These are phyloP conservation scores for Tetrahymena malaccensis DNA, from an alignment of 73 alveolate genomes.

Conservation along the genomic window DNA sequence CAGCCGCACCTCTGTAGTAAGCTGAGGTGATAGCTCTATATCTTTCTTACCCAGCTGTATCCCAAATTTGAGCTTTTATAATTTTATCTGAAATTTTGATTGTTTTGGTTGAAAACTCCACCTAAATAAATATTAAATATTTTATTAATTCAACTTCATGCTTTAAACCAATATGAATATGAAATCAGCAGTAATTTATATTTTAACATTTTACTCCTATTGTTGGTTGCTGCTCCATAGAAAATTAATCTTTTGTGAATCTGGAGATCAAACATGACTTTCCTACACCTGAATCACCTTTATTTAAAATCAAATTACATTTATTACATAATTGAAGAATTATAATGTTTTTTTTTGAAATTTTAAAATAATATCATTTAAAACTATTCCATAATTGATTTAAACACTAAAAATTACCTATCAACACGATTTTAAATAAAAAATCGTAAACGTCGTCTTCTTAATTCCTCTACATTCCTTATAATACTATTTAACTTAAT, in stretches of 20 bases:
- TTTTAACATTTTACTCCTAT: slow-evolving; percentile 41
- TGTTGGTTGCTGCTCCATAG: slow-evolving; percentile 38
- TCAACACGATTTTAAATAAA: background rate
- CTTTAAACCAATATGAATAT: too few species aligned
- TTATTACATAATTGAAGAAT: too few species aligned
- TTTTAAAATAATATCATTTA: too few species aligned
- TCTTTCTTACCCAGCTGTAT: slow-evolving; percentile 47
- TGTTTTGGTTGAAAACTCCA: background rate
- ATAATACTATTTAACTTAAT: background rate
- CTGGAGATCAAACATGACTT: slow-evolving; percentile 50
- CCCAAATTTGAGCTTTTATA: slow-evolving; percentile 21
- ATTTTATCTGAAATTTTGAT: background rate
- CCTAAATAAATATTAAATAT: background rate
- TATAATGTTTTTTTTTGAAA: too few species aligned
- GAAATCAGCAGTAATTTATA: too few species aligned
- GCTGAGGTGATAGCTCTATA: slow-evolving; percentile 33
- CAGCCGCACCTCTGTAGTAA: slow-evolving; percentile 45
- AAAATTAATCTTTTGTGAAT: slow-evolving; percentile 45
- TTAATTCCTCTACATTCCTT: background rate
- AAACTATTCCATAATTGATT: background rate
- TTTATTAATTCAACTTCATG: background rate
- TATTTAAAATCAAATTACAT: background rate
- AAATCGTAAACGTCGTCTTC: background rate
- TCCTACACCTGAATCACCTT: slow-evolving; percentile 67
- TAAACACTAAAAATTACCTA: background rate